Base-by-base conservation (phyloP, 2,329 filamentous ascomycete genomes). In the Moelleriella libera region DNA sequence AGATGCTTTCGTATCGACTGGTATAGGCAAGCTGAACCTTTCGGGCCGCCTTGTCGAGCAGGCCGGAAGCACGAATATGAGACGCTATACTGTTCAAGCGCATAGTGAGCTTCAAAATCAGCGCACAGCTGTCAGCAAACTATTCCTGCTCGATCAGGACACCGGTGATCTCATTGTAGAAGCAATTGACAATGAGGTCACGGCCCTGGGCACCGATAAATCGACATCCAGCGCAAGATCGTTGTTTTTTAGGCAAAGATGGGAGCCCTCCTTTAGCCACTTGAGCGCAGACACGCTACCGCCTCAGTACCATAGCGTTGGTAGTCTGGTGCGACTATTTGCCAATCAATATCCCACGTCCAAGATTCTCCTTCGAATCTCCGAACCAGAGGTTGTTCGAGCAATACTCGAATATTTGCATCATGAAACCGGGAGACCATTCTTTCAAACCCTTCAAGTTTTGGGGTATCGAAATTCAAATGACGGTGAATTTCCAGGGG, bases 341-440 rank as follows among this genome's bases (percentile, higher is more conserved):
- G 52, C 55, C 6, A 54, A 57, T 45, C 55, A 57, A 45, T 54
- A 49, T 49, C 54, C 55, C 10, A 51, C 54, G 46, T 53, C 49
- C 29, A 53, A 45, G 45, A 57, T 57, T 14, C 51, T 57, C 29
- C 54, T 21, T 21, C 21, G 21, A 21, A 21, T 21, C 21, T 21
- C 21, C 21, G 21, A 21, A 21, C 3, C 21, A 21, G 21, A 21
- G 21, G 2, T 21, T 21, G 21, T 21, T 21, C 21, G 21, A 21
- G 21, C 21, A 21, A 21, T 21, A 21, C 21, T 21, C 21, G 21
- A 21, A 21, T 21, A 3, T 21, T 3, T 21, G 21, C 21, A 21
- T 21, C 21, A 21, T 21, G 21, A 21, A 21, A 21, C 21, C 21
- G 21, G 21, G 21, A 21, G 21, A 21, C 21, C 21, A 21, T 21